phyloP scores from a whole-genome alignment of 305 asterid species.

The Lippia alba region DNA sequence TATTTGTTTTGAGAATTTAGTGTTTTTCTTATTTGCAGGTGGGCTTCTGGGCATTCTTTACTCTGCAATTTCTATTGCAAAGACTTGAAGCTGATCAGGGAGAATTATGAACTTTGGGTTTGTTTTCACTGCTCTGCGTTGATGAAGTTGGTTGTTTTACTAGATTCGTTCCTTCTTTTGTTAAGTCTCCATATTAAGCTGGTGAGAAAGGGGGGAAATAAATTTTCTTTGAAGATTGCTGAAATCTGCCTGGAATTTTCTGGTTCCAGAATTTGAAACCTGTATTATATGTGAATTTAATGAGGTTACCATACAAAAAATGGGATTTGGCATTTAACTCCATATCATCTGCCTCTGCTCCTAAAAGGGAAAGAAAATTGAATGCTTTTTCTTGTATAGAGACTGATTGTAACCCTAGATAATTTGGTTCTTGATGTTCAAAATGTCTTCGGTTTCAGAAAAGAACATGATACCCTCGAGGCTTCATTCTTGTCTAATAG shows the following conservation, averaged over 20 bases:
- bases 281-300: conserved; percentile 13
- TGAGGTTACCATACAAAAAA: conserved; percentile 11
- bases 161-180: conserved; percentile 27
- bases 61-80: conserved; percentile 6
- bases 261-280: conserved; percentile 5
- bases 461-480: conserved; percentile 53
- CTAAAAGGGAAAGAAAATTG: neutral
- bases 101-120: conserved; percentile 32
- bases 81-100: conserved; percentile 18
- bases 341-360: conserved; percentile 7
- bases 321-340: conserved; percentile 27
- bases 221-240: conserved; percentile 23
- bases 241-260: conserved; percentile 23
- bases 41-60: conserved; percentile 28
- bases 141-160: conserved; percentile 37
- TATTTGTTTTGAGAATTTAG: neutral
- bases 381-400: neutral
- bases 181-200: conserved; percentile 3
- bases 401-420: neutral
- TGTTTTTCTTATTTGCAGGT: conserved; percentile 34
- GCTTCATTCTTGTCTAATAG: conserved; percentile 56
- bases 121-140: conserved; percentile 32
- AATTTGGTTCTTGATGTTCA: conserved; percentile 24
- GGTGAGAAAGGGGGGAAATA: neutral
- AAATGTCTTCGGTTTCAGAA: conserved; percentile 54